Evolutionary conservation across 2,329 filamentous ascomycete species (phyloP), one percentile per base, ranked within the genome.

Genomic region (Tolypocladium guangdongense): DNA sequence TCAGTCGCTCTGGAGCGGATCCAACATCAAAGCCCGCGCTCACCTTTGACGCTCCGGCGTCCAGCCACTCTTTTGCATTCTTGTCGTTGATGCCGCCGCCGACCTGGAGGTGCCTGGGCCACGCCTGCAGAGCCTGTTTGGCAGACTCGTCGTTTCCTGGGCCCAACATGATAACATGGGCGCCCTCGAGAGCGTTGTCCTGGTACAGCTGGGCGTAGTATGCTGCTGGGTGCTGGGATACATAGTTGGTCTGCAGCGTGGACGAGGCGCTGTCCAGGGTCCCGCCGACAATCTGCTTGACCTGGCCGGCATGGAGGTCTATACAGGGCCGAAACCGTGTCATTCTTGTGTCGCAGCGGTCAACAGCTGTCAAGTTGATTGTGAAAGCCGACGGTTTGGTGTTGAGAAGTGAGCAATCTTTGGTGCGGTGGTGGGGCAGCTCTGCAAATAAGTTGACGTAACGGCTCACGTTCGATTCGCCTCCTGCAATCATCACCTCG

Each of bases 271-370:
- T 80, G 71, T 87, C 86, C 57, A 99, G 80, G 2, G 93, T 97
- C 55, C 93, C 92, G 61, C 93, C 93, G 41, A 99, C 91, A 62
- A 99, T 99, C 71, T 99, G 93, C 76, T 99, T 99, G 55, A 99
- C 93, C 67, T 92, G 86, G 16, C 93, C 93, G n/a, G 91, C 86
- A 70, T 99, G 93, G 52, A 99, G 81, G 73, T 99, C 93, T 70
- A 99, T 97, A 67, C 93, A 99, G 22, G 93, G 93, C 39, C 93
- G 81, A 66, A 99, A 99, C 62, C 86, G 84, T 3, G 93, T 97
- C 93, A 99, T 96, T 96, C 56, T 55, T 64, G 46, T 35, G 36
- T 33, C 27, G 43, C 27, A 7, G 27, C 43, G 10, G 33, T 18
- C 43, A 27, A 18, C 24, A n/a, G 41, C 24, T 6, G 41, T 30